Conservation (phyloP, 2,329 filamentous ascomycete genomes). For the Fusarium sp. region DNA sequence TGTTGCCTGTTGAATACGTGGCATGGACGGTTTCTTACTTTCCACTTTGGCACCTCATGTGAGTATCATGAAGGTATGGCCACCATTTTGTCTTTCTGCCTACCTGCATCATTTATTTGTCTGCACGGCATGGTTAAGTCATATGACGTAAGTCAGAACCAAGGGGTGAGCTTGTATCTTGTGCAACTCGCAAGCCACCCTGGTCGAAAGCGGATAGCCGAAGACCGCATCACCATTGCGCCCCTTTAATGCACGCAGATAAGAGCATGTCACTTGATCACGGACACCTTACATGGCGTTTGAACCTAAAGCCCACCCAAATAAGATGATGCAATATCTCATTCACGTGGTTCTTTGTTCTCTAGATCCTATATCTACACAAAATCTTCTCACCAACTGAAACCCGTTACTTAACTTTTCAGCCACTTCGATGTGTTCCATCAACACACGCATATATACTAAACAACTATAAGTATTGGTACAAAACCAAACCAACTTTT, state of each 20-base stretch:
- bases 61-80: background rate
- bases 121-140: background rate
- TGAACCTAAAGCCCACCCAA: background rate
- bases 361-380: background rate
- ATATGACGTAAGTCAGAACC: background rate
- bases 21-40: background rate
- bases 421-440: background rate
- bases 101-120: background rate
- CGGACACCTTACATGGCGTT: background rate
- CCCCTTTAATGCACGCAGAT: background rate
- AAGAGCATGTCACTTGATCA: background rate
- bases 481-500: accelerated
- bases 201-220: background rate
- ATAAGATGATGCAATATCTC: background rate
- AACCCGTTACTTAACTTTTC: background rate
- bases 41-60: background rate
- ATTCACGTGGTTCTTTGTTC: background rate
- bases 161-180: background rate
- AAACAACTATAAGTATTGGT: background rate
- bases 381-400: too few species aligned
- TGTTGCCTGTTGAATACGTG: background rate
- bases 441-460: background rate
- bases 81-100: background rate
- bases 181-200: background rate
- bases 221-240: background rate